Evolutionary conservation across 805 yeast species (phyloP), one percentile per base, ranked within the genome.

Genomic region (Kluyveromyces siamensis): DNA sequence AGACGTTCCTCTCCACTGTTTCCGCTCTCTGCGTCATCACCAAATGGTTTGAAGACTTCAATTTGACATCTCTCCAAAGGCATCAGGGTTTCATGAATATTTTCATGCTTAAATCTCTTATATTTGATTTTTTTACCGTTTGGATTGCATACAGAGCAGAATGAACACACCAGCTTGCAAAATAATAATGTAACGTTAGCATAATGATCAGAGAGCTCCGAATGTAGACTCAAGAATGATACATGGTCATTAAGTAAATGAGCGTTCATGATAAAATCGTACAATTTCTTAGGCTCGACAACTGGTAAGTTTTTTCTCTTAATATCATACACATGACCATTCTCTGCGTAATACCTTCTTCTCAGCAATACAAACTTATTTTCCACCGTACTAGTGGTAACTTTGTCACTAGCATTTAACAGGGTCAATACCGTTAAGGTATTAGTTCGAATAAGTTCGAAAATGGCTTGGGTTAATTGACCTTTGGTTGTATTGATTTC

Each of bases 201-300:
- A 41, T 57, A 61, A 21, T 50, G 49, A 27, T 54, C 50, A 10
- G 47, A 48, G 16, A 66, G 35, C 11, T 50, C 44, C 10, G 47
- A 47, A 42, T 57, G 55, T 7, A 63, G 44, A 13, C 47, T 46
- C 19, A 52, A 52, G 27, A 44, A 49, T 7, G 50, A 47, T 38
- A 54, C 48, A 50, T 65, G 69, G 16, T 52, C 49, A 50, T 66
- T 65, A 50, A 65, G 51, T n/a, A 66, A 39, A 48, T 66, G 70
- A 3, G 61, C 57, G 11, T 58, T 54, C 52, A 65, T 56, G 7
- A 65, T 52, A 40, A 62, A 47, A 43, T 65, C 63, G 37, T 51
- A 60, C 17, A 62, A 49, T 41, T 44, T 44, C 7, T 60, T 52
- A 1, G 70, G 70, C 36, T 64, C 66, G 40, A 62, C 58, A 1